These are phyloP conservation scores for Ormosia semicastrata DNA, from an alignment of 306 rosid species.

Conservation along the genomic window DNA sequence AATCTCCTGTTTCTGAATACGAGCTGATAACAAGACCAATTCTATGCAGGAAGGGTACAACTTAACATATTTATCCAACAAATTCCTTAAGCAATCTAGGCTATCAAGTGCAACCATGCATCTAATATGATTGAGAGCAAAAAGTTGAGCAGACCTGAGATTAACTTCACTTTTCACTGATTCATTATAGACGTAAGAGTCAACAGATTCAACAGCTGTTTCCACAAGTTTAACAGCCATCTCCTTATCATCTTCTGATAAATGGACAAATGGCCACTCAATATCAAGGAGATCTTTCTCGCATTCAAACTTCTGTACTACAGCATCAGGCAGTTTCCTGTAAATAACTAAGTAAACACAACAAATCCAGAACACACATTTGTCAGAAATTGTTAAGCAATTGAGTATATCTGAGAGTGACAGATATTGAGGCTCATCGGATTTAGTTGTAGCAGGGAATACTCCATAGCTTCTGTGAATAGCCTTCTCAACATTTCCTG, in stretches of 20 bases:
- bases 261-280: constrained; percentile 67
- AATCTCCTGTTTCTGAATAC: constrained; percentile 41
- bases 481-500: constrained; percentile 82
- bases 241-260: constrained; percentile 61
- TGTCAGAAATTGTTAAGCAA: constrained; percentile 83
- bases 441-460: constrained; percentile 35
- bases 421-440: constrained; percentile 52
- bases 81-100: constrained; percentile 45
- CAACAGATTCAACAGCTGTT: constrained; percentile 57
- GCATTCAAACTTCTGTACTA: constrained; percentile 76
- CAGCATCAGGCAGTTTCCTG: constrained; percentile 85
- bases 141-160: constrained; percentile 58
- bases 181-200: constrained; percentile 48
- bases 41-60: constrained; percentile 77
- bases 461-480: constrained; percentile 58
- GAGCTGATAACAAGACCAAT: constrained; percentile 56
- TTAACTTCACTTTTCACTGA: constrained; percentile 46
- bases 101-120: constrained; percentile 69
- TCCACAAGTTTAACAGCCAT: constrained; percentile 65
- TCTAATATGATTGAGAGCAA: constrained; percentile 80
- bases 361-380: constrained; percentile 91
- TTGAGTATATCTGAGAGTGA: constrained; percentile 60
- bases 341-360: constrained; percentile 89
- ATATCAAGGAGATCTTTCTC: constrained; percentile 73
- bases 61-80: constrained; percentile 68